Percentiles rank a stretch among this genome's conserved stretches.
Conservation (phyloP, 2,329 filamentous ascomycete species). For the Phoma sp. region DNA sequence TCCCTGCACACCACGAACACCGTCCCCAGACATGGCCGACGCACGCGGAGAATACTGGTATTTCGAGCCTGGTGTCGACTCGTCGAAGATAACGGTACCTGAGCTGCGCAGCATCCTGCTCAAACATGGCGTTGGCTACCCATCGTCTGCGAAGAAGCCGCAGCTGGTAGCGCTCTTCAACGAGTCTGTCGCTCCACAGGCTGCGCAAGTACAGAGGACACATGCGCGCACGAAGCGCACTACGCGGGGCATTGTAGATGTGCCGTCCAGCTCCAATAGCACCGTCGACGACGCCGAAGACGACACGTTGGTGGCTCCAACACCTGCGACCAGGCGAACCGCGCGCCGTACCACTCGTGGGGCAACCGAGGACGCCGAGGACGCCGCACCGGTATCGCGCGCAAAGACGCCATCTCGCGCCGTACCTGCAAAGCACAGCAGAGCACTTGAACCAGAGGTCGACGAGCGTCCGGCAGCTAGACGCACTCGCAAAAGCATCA, state of each 20-base stretch:
- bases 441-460: slow-evolving; percentile 45
- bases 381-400: slow-evolving; percentile 23
- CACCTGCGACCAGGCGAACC: slow-evolving; percentile 38
- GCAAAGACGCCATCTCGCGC: slow-evolving; percentile 46
- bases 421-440: slow-evolving; percentile 53
- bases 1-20: not conserved
- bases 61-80: slow-evolving; percentile 85
- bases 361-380: slow-evolving; percentile 48
- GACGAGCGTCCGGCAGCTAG: slow-evolving; percentile 44
- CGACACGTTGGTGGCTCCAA: slow-evolving; percentile 53
- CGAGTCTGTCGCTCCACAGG: slow-evolving; percentile 77
- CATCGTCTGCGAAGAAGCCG: slow-evolving; percentile 87
- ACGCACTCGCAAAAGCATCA: slow-evolving; percentile 48
- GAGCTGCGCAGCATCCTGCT: slow-evolving; percentile 90
- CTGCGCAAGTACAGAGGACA: slow-evolving; percentile 75
- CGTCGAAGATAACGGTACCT: slow-evolving; percentile 81
- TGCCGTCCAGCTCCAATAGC: slow-evolving; percentile 70
- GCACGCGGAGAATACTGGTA: slow-evolving; percentile 61
- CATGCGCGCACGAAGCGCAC: slow-evolving; percentile 83
- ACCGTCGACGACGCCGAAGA: slow-evolving; percentile 62
- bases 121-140: slow-evolving; percentile 83
- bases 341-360: slow-evolving; percentile 49
- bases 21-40: slow-evolving; percentile 35
- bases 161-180: slow-evolving; percentile 87
- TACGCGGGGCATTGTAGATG: slow-evolving; percentile 79